phyloP scores from a whole-genome alignment of 768 basidiomycete species.

The Lyophyllum shimeji region DNA sequence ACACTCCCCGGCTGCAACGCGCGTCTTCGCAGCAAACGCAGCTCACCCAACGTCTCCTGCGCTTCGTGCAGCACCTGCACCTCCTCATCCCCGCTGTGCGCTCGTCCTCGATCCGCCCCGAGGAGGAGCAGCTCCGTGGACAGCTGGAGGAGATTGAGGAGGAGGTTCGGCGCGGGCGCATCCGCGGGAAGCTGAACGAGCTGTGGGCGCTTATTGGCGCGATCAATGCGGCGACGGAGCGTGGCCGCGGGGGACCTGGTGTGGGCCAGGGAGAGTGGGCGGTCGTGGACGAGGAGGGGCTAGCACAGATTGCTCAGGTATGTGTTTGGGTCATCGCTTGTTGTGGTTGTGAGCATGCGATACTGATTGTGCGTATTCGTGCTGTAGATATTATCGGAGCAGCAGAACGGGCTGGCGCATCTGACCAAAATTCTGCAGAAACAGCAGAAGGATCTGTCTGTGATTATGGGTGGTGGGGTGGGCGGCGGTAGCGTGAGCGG shows the following conservation, averaged over 20 bases:
- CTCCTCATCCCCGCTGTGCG: constrained; percentile 76
- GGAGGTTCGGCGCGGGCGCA: constrained; percentile 62
- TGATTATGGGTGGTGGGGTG: constrained; percentile 51
- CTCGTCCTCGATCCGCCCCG: constrained; percentile 71
- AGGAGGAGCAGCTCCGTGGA: constrained; percentile 75
- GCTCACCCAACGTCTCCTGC: constrained; percentile 66
- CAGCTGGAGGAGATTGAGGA: constrained; percentile 74
- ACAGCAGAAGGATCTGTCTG: constrained; percentile 61
- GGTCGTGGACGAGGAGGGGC: constrained; percentile 85
- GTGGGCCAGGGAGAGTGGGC: constrained; percentile 59
- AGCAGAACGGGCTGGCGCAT: constrained; percentile 80
- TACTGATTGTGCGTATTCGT: not conserved
- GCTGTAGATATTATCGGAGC: constrained; percentile 65
- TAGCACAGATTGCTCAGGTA: constrained; percentile 75
- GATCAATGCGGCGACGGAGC: constrained; percentile 59
- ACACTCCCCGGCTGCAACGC: constrained; percentile 64
- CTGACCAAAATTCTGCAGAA: constrained; percentile 72
- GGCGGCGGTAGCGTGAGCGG: constrained; percentile 10
- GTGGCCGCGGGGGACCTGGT: constrained; percentile 41
- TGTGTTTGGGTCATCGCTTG: constrained; percentile 1
- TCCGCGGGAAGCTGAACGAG: constrained; percentile 76
- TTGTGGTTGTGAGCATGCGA: too few relatives aligned
- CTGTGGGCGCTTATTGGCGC: constrained; percentile 84
- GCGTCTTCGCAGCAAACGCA: constrained; percentile 66
- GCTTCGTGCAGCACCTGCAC: constrained; percentile 73